Base-by-base conservation (phyloP, 768 basidiomycete species). In the Punctularia strigosozonata region DNA sequence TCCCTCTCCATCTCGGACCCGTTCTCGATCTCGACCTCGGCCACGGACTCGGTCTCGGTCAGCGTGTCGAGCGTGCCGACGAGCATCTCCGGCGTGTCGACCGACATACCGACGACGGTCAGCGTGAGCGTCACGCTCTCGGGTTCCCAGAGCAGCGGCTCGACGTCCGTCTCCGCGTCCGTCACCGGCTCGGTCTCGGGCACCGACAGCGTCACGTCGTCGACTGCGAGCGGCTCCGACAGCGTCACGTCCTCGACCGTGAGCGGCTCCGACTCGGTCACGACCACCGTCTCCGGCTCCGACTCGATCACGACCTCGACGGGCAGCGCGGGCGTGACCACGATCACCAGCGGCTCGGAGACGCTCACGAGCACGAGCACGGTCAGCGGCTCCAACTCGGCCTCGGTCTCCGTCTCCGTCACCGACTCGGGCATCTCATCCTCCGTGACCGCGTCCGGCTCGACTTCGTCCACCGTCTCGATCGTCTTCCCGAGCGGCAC, bases 191-290 rank as follows among this genome's bases (percentile, higher is more conserved):
- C 69, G 0, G 64, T 56, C 22, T 57, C 69, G 10, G 59, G 65
- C 0, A 71, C 69, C 49, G 53, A 71, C 39, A 54, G 68, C 18
- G 64, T 67, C 8, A 62, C 63, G 49, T 57, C 62, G 1, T 59
- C 66, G 0, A 55, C 72, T 12, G 65, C 58, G 5, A 46, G 68
- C 28, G 54, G 61, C 2, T 54, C 69, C 5, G 38, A 58, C 14
- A 50, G 63, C 2, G 41, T 59, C 2, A 38, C 46, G 6, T 20
- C 48, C 24, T 26, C 43, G 13, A 26, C 43, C 7, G 32, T 42
- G 31, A 21, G 38, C 10, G 15, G 26, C 33, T 33, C 38, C 19
- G 26, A 32, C 8, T 20, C 46, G 4, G 32, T 38, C 19, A 17
- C 52, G 12, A 21, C 12, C 37, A 31, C 39, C 6, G 38, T 22